Conservation (phyloP, 1,139 yeast genomes). For the Eremothecium gossypii region DNA sequence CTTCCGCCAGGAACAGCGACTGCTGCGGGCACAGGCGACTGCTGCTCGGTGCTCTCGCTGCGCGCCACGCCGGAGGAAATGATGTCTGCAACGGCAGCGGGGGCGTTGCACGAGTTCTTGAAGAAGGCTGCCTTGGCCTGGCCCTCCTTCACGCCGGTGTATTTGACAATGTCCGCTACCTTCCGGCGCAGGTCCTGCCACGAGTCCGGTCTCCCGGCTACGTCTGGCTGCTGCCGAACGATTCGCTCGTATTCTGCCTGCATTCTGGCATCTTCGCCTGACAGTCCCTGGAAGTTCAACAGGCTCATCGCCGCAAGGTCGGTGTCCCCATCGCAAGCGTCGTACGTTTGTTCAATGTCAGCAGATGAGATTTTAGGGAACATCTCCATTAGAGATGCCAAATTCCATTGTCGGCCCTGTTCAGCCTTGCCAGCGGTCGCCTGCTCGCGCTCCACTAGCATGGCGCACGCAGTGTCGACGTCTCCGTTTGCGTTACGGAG, state of each 20-base stretch:
- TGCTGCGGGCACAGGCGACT: too few relatives aligned
- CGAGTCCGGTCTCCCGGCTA: background rate
- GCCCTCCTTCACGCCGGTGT: constrained; percentile 13
- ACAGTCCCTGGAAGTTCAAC: constrained; percentile 14
- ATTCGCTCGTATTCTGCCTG: constrained; percentile 5
- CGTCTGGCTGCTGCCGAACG: background rate
- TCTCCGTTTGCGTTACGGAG: constrained; percentile 17
- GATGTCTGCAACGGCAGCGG: constrained; percentile 16
- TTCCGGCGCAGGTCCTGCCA: constrained; percentile 9
- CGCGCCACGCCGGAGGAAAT: constrained; percentile 9
- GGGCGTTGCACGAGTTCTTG: constrained; percentile 11
- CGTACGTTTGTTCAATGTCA: constrained; percentile 9
- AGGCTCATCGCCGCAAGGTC: constrained; percentile 15
- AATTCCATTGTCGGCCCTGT: constrained; percentile 4
- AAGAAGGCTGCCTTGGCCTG: constrained; percentile 16
- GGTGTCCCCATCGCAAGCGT: constrained; percentile 8
- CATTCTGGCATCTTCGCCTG: constrained; percentile 10
- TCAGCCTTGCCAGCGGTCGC: constrained; percentile 4
- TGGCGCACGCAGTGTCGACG: constrained; percentile 20
- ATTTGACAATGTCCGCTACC: constrained; percentile 12
- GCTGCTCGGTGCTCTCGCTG: background rate
- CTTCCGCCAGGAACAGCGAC: constrained; percentile 9
- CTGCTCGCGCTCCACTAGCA: constrained; percentile 18
- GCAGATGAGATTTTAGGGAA: constrained; percentile 11
- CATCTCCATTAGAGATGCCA: constrained; percentile 9